Percentiles rank a stretch among this genome's conserved stretches.
Conservation (phyloP, 2,329 filamentous ascomycete genomes). For the Ceratocystiopsis sp. region DNA sequence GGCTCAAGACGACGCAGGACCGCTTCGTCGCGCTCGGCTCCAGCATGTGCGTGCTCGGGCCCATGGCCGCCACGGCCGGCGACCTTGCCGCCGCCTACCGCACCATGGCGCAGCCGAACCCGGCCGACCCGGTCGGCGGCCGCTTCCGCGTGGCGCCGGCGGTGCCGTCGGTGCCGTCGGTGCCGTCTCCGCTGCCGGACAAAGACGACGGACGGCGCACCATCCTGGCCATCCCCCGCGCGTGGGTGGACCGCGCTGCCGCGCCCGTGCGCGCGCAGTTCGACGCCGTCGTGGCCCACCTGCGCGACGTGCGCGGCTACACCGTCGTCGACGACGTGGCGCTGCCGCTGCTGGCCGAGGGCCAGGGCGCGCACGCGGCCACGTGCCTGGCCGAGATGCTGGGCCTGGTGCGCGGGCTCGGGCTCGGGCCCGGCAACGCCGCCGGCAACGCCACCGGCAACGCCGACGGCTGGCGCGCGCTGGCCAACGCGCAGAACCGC, state of each 20-base stretch:
- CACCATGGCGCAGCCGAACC: slow-evolving; percentile 57
- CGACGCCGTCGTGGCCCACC: slow-evolving; percentile 41
- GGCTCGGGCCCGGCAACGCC: too few species aligned
- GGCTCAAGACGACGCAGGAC: slow-evolving; percentile 62
- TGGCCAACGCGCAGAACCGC: slow-evolving; percentile 50
- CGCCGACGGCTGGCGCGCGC: slow-evolving; percentile 30
- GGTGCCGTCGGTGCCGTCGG: slow-evolving; percentile 11
- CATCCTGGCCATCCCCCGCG: slow-evolving; percentile 51
- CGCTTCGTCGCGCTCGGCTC: slow-evolving; percentile 42
- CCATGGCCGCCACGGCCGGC: slow-evolving; percentile 56
- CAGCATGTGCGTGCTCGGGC: slow-evolving; percentile 48
- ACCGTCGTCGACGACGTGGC: slow-evolving; percentile 41
- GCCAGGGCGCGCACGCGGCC: slow-evolving; percentile 59
- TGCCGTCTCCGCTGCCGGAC: too few species aligned
- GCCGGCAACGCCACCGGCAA: slow-evolving; percentile 21
- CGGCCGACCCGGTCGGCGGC: slow-evolving; percentile 39
- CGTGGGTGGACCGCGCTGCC: slow-evolving; percentile 55
- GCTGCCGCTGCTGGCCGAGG: slow-evolving; percentile 51
- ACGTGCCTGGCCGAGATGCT: slow-evolving; percentile 61
- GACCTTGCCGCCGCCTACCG: slow-evolving; percentile 75
- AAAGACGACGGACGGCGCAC: neutral
- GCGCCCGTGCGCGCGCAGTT: slow-evolving; percentile 45
- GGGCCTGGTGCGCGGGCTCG: slow-evolving; percentile 24
- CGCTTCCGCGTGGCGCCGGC: slow-evolving; percentile 42
- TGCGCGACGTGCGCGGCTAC: slow-evolving; percentile 30